A percentile compares a stretch with the other conserved stretches of the same genome.
Conservation (phyloP, 2,329 filamentous ascomycete genomes). For the Colletotrichum musae region DNA sequence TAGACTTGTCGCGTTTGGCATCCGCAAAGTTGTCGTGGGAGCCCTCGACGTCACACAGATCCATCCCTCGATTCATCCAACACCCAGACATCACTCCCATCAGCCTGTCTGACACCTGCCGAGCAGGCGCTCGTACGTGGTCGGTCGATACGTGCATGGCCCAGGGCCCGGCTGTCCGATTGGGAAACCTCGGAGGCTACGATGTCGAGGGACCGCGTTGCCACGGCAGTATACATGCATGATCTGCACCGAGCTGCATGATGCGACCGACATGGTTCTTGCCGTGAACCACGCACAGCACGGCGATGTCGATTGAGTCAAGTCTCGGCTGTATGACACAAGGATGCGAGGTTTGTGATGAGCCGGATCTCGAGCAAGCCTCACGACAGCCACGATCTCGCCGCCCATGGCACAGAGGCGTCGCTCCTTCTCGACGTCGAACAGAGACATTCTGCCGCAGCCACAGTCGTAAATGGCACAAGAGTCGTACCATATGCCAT, state of each 20-base stretch:
- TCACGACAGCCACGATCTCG: not conserved
- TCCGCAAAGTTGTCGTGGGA: slow-evolving; percentile 5
- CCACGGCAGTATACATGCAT: slow-evolving; percentile 20
- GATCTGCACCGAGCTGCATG: not conserved
- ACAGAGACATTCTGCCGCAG: slow-evolving; percentile 34
- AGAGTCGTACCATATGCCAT: slow-evolving; percentile 3
- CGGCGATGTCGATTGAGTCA: slow-evolving; percentile 2
- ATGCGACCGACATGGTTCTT: slow-evolving; percentile 3
- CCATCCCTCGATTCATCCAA: slow-evolving; percentile 11
- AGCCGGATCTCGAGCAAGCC: not conserved
- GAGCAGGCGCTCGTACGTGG: not conserved
- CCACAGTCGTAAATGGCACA: slow-evolving; percentile 7
- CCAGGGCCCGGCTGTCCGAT: not conserved
- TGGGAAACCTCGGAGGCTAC: slow-evolving; percentile 22
- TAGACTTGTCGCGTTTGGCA: slow-evolving; percentile 10
- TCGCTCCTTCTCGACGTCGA: slow-evolving; percentile 1
- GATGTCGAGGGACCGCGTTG: not conserved
- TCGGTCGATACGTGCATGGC: slow-evolving; percentile 7
- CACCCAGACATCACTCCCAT: not conserved
- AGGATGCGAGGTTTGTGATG: not conserved
- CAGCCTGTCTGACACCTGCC: slow-evolving; percentile 29
- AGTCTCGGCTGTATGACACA: slow-evolving; percentile 15
- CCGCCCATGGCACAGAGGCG: not conserved
- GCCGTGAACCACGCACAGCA: not conserved
- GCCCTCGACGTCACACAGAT: slow-evolving; percentile 15